Conservation (phyloP, 768 basidiomycete species). For the Podaxis sp. region DNA sequence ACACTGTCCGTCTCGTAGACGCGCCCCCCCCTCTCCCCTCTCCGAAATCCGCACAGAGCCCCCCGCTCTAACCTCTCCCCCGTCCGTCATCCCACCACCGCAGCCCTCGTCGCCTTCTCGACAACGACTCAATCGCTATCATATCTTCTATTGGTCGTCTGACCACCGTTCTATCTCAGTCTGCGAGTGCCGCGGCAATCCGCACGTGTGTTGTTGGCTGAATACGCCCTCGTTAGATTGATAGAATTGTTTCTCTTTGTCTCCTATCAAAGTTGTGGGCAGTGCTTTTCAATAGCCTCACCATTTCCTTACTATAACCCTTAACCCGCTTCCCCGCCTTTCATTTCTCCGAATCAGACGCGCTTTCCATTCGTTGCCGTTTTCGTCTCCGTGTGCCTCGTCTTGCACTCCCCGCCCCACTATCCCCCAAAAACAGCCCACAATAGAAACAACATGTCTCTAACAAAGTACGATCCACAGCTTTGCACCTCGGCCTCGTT, state of each 20-base stretch:
- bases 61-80: no score
- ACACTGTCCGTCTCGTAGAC: neutral
- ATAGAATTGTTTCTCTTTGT: neutral
- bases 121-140: neutral
- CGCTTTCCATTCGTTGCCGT: neutral
- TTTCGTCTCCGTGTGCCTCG: neutral
- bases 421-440: neutral
- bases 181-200: neutral
- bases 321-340: neutral
- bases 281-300: neutral
- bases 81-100: no score
- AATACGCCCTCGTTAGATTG: neutral
- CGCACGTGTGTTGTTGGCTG: neutral
- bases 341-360: neutral
- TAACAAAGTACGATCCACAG: neutral
- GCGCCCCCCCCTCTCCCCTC: neutral
- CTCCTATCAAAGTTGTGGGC: slow-evolving; percentile 1
- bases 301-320: neutral
- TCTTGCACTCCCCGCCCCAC: neutral
- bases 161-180: neutral
- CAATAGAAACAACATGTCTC: neutral
- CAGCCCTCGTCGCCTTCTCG: neutral
- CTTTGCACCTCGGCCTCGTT: neutral
- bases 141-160: neutral
- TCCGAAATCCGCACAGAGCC: no score